Percentiles rank a stretch among this genome's conserved stretches.
Conservation (phyloP, 225 moss, liverwort and hornwort genomes). For the Marchantia paleacea region DNA sequence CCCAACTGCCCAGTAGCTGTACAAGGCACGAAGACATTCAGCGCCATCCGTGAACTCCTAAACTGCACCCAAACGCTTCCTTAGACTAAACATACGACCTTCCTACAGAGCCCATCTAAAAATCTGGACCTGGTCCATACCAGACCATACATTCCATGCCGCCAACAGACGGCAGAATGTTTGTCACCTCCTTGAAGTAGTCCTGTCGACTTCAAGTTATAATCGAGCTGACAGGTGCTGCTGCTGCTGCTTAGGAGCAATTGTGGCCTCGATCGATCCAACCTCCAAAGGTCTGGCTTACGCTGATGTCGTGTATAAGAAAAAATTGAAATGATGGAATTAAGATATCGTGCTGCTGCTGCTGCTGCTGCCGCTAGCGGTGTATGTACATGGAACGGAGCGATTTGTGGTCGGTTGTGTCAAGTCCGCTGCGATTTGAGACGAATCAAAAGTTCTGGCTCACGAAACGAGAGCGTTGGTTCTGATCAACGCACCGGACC, state of each 20-base stretch:
- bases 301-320: not conserved
- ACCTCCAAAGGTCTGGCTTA: not conserved
- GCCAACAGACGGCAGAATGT: not conserved
- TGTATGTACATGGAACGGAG: not conserved
- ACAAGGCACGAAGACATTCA: conserved; percentile 2
- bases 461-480: not conserved
- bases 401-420: not conserved
- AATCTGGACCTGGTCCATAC: not conserved
- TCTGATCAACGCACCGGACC: not conserved
- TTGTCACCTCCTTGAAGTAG: not conserved
- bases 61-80: not conserved
- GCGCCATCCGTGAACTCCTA: not conserved
- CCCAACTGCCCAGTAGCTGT: not conserved
- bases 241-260: not conserved
- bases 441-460: not conserved
- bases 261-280: not conserved
- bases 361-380: not conserved
- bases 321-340: not conserved
- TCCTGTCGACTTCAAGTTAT: not conserved
- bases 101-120: not conserved
- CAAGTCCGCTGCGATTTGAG: no score
- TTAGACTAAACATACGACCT: not conserved
- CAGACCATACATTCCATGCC: no score
- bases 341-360: no score
- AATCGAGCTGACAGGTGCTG: not conserved